Evolutionary conservation across 2,329 filamentous ascomycete genomes (phyloP).

Genomic region (Capronia americana): DNA sequence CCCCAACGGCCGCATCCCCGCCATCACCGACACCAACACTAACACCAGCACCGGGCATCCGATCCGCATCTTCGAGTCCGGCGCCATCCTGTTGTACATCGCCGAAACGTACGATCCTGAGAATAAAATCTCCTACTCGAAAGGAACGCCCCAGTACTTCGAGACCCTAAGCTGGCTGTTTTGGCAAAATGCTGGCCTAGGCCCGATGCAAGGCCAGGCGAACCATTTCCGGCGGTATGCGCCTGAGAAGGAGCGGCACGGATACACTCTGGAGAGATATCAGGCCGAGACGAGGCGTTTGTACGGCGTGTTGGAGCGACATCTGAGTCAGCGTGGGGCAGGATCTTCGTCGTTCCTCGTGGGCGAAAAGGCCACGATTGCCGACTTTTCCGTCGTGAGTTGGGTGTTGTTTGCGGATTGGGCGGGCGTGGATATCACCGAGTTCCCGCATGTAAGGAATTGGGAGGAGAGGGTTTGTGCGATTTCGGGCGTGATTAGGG

Average conservation of each 20-base stretch:
- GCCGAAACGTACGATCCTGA: conserved; percentile 52
- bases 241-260: conserved; percentile 45
- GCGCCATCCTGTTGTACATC: conserved; percentile 55
- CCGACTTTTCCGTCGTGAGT: conserved; percentile 54
- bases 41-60: conserved; percentile 44
- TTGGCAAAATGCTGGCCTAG: conserved; percentile 52
- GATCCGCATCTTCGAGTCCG: conserved; percentile 53
- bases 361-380: conserved; percentile 55
- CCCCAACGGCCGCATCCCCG: conserved; percentile 57
- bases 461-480: conserved; percentile 42
- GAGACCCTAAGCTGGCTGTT: conserved; percentile 55
- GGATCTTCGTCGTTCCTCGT: conserved; percentile 53
- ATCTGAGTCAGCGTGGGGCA: conserved; percentile 39
- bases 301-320: conserved; percentile 54
- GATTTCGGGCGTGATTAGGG: background rate
- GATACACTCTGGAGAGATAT: conserved; percentile 55
- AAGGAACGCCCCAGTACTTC: conserved; percentile 51
- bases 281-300: conserved; percentile 56
- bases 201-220: conserved; percentile 53
- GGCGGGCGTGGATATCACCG: conserved; percentile 43
- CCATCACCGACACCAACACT: conserved; percentile 40
- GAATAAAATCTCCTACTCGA: conserved; percentile 51
- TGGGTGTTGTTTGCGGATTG: conserved; percentile 48
- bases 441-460: conserved; percentile 44
- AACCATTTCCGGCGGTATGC: conserved; percentile 57